phyloP scores from a whole-genome alignment of 306 rosid species.

The Citrullus amarus region DNA sequence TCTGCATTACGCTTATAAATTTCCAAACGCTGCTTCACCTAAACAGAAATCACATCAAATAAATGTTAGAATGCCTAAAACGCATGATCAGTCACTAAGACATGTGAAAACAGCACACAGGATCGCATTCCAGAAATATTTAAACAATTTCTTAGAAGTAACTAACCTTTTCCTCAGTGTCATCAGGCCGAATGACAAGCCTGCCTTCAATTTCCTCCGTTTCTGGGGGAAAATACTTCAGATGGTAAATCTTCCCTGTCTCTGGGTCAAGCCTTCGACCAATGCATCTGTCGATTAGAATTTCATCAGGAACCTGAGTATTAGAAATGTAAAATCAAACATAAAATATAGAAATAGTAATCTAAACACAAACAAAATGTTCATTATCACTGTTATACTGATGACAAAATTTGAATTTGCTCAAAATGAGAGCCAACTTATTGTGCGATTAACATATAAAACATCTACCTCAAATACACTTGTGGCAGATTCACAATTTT shows the following conservation, averaged over 20 bases:
- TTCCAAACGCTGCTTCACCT: slow-evolving; percentile 75
- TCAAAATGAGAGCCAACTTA: not conserved
- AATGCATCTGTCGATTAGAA: slow-evolving; percentile 93
- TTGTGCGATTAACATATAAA: not conserved
- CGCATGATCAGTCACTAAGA: not conserved
- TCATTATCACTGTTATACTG: not conserved
- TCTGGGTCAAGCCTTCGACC: slow-evolving; percentile 87
- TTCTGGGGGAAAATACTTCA: slow-evolving; percentile 57
- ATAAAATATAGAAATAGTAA: not conserved
- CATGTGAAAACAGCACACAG: not conserved
- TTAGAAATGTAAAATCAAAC: slow-evolving; percentile 23
- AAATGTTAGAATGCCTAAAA: slow-evolving; percentile 5
- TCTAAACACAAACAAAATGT: not conserved
- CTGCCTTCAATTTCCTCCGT: slow-evolving; percentile 66
- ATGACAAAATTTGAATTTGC: not conserved
- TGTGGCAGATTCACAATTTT: not conserved
- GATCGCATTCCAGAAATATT: not conserved
- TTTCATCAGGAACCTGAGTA: slow-evolving; percentile 99
- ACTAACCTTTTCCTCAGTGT: slow-evolving; percentile 67
- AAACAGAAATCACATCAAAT: not conserved
- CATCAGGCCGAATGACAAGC: slow-evolving; percentile 69
- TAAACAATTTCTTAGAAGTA: not conserved
- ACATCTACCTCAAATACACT: not conserved
- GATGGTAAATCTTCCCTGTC: slow-evolving; percentile 76
- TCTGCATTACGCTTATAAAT: slow-evolving; percentile 73